Percentiles rank a stretch among this genome's conserved stretches.
Conservation (phyloP, 2,329 filamentous ascomycete species). For the Beauveria medogensis region DNA sequence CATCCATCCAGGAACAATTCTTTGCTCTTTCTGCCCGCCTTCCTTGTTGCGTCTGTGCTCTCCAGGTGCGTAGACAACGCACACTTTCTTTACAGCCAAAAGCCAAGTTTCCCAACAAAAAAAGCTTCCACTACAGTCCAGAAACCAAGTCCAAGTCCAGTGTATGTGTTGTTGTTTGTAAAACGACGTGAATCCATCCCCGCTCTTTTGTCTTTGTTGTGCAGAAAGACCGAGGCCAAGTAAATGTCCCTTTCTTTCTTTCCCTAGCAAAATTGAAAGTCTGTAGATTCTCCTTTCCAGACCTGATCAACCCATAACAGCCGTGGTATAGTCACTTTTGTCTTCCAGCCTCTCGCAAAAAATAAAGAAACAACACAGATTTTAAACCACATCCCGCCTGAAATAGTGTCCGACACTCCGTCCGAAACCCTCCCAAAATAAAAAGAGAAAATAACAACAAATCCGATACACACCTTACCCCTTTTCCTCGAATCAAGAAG, state of each 20-base stretch:
- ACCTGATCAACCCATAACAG: slow-evolving; percentile 26
- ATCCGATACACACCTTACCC: slow-evolving; percentile 29
- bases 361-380: slow-evolving; percentile 11
- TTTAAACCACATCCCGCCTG: slow-evolving; percentile 25
- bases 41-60: background rate
- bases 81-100: slow-evolving; percentile 8
- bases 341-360: slow-evolving; percentile 27
- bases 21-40: background rate
- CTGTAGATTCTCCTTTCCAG: slow-evolving; percentile 19
- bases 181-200: slow-evolving; percentile 12
- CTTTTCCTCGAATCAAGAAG: slow-evolving; percentile 32
- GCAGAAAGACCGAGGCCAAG: slow-evolving; percentile 18
- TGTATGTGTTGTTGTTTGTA: background rate
- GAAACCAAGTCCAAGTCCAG: slow-evolving; percentile 2
- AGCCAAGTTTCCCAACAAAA: slow-evolving; percentile 9
- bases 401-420: slow-evolving; percentile 31
- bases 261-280: slow-evolving; percentile 16
- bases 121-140: slow-evolving; percentile 9
- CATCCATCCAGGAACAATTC: slow-evolving; percentile 32
- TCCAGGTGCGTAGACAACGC: background rate
- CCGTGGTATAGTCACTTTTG: slow-evolving; percentile 32
- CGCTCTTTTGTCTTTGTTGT: slow-evolving; percentile 23
- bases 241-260: background rate
- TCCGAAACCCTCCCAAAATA: slow-evolving; percentile 25
- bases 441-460: slow-evolving; percentile 11